Evolutionary conservation across 139 green algal genomes (phyloP).

Genomic region (Tetraselmis striata): DNA sequence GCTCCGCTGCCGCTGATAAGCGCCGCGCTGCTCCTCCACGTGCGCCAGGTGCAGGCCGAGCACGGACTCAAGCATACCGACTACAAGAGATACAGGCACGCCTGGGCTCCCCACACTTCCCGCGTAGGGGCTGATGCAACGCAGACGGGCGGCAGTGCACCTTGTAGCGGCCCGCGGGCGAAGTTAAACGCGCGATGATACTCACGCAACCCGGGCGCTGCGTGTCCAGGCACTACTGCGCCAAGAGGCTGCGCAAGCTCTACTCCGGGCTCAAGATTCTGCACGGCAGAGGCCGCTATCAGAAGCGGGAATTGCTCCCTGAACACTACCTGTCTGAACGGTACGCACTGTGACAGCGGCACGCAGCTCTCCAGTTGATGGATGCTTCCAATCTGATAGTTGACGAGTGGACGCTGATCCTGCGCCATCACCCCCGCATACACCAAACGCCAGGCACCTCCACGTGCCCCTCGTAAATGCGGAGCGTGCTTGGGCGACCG

Average conservation of each 20-base stretch:
- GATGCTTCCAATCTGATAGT: too few relatives aligned
- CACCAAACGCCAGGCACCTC: constrained; percentile 70
- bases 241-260: constrained; percentile 56
- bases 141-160: too few relatives aligned
- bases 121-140: too few relatives aligned
- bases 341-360: too few relatives aligned
- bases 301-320: constrained; percentile 32
- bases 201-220: too few relatives aligned
- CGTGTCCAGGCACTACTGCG: constrained; percentile 85
- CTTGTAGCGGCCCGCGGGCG: too few relatives aligned
- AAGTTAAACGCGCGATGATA: too few relatives aligned
- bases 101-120: too few relatives aligned
- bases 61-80: not conserved
- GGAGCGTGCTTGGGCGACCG: constrained; percentile 80
- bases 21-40: not conserved
- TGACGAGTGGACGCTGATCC: too few relatives aligned
- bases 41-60: not conserved
- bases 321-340: not conserved
- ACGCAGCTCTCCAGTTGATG: too few relatives aligned
- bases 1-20: not conserved
- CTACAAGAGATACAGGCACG: not conserved
- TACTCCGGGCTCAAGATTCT: constrained; percentile 78
- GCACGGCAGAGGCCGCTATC: constrained; percentile 78
- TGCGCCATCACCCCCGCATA: too few relatives aligned
- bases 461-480: constrained; percentile 75